Evolutionary conservation across 306 rosid genomes (phyloP).

Genomic region (Medicago arabica): DNA sequence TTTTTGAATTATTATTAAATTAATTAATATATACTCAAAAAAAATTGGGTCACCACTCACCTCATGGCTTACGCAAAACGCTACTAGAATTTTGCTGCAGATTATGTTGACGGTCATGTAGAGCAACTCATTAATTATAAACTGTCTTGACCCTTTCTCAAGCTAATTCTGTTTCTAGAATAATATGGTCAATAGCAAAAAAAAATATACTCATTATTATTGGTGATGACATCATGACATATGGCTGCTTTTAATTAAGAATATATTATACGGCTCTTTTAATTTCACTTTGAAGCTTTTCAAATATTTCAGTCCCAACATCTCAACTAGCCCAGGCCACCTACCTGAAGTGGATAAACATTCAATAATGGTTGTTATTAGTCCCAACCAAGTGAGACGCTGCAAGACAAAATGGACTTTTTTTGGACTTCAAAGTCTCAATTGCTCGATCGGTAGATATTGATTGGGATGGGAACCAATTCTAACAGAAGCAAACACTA

Average conservation of each 20-base stretch:
- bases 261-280: neutral
- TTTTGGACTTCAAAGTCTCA: neutral
- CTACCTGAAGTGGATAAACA: neutral
- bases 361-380: slow-evolving; percentile 23
- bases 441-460: slow-evolving; percentile 15
- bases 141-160: neutral
- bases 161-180: neutral
- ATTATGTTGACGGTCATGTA: slow-evolving; percentile 16
- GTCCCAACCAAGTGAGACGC: slow-evolving; percentile 4
- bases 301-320: neutral
- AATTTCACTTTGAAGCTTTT: neutral
- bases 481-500: neutral
- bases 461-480: slow-evolving; percentile 1
- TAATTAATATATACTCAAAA: neutral
- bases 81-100: slow-evolving; percentile 3
- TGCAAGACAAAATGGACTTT: neutral
- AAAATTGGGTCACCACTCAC: neutral
- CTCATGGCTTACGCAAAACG: neutral
- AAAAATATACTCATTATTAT: neutral
- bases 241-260: neutral
- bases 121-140: neutral
- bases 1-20: neutral
- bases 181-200: too few relatives aligned
- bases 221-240: neutral
- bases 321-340: neutral